Base-by-base conservation (phyloP, 129 eudicot species). In the Flaveria linearis region DNA sequence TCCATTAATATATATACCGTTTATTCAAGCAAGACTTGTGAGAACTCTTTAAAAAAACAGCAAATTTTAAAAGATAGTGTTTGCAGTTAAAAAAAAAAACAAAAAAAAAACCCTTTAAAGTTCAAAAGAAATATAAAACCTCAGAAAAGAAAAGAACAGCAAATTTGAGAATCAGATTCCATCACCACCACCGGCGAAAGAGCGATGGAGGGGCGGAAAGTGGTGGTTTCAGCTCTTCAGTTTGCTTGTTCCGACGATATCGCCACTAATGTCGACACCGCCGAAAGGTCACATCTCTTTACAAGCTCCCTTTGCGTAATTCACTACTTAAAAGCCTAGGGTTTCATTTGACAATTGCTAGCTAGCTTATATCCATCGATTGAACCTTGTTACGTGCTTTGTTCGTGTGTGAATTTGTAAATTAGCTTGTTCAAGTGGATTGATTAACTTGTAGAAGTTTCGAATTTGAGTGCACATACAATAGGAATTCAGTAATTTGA, bases 201-300 rank as follows among this genome's bases (percentile, higher is more conserved):
- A 56, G 68, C 50, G 26, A 81, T 81, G 92, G 87, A 74, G 55
- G 85, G 85, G 49, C 82, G 89, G 70, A 86, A 85, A 81, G 86
- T 89, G 75, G 87, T 81, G 43, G 97, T 95, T 56, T 82, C 97
- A 8, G 97, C 99, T 75, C 86, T 91, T 11, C 96, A 95, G 73
- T 91, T 95, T 75, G 95, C 91, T 73, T 95, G 99, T 80, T 74
- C 94, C 77, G 99, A 95, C 43, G 97, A 87, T 67, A 74, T 89
- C 65, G 25, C 91, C 69, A 78, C 89, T 69, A 91, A 89, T 77
- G 86, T 89, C 69, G 65, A 61, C 47, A 85, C 94, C 36, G 99
- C 99, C 36, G 99, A 87, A 80, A 85, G 97, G 99, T 93, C 14
- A 20, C 46, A 60, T 61, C 79, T 15, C 11, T 46, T 46, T 9